These are phyloP conservation scores for Lepraria neglecta DNA, from an alignment of 495 filamentous ascomycete species.

Conservation along the genomic window DNA sequence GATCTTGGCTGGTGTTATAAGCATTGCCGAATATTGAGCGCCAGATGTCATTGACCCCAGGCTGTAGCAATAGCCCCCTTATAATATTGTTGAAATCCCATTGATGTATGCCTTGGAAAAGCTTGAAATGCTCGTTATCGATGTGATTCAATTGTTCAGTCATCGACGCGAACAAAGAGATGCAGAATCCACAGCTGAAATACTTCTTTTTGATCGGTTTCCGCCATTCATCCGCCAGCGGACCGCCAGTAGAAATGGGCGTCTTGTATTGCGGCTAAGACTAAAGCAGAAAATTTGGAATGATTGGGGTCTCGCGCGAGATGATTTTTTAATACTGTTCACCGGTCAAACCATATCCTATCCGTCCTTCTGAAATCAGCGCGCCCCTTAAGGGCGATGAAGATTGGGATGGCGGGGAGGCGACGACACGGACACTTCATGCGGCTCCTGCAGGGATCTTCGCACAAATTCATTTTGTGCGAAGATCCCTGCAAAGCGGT, in stretches of 20 bases:
- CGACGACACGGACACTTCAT: no score
- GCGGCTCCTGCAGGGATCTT: no score
- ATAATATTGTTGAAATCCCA: constrained; percentile 6
- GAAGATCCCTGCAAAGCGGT: no score
- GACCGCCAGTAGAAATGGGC: neutral
- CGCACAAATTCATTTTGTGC: no score
- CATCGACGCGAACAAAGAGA: neutral
- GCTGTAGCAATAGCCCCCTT: constrained; percentile 7
- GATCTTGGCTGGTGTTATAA: neutral
- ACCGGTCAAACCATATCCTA: no score
- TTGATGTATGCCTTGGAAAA: neutral
- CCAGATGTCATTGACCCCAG: constrained; percentile 4
- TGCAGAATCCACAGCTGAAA: constrained; percentile 11
- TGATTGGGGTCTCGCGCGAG: no score
- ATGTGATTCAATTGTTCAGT: constrained; percentile 11
- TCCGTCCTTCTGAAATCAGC: no score
- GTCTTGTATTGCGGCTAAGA: no score
- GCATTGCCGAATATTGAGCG: neutral
- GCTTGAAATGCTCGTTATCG: constrained; percentile 9
- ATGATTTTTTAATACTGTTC: no score
- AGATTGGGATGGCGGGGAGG: no score
- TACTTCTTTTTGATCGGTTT: neutral
- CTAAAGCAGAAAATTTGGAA: no score
- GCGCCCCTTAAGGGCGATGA: no score
- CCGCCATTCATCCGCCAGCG: neutral